Percentiles rank a stretch among this genome's conserved stretches.
phyloP scores from a whole-genome alignment of 768 basidiomycete species.

The Mycena amicta region DNA sequence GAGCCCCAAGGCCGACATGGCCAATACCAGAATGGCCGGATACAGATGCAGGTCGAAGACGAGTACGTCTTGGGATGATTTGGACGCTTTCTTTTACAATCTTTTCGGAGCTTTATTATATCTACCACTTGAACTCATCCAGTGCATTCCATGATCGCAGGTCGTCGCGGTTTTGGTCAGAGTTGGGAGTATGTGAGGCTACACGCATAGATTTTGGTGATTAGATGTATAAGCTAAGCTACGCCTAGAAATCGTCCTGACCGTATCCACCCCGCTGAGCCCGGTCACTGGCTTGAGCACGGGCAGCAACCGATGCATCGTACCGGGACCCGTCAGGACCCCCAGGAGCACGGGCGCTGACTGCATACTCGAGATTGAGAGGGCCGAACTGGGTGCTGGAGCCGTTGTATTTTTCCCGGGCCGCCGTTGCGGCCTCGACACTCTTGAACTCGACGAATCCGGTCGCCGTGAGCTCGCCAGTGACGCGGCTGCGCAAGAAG shows the following conservation, averaged over 20 bases:
- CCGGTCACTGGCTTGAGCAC: background rate
- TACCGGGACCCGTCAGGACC: background rate
- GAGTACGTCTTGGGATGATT: too few relatives aligned
- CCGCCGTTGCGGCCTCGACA: constrained; percentile 49
- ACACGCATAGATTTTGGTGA: too few relatives aligned
- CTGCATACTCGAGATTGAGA: constrained; percentile 46
- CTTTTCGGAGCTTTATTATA: too few relatives aligned
- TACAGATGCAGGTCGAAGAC: too few relatives aligned
- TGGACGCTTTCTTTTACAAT: too few relatives aligned
- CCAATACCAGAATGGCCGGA: too few relatives aligned
- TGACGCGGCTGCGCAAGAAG: constrained; percentile 34
- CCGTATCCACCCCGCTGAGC: background rate
- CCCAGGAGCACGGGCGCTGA: background rate
- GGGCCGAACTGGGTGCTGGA: constrained; percentile 36
- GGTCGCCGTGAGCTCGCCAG: constrained; percentile 30
- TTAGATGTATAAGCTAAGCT: too few relatives aligned
- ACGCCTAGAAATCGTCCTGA: background rate
- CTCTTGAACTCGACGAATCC: constrained; percentile 59
- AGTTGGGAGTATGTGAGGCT: too few relatives aligned
- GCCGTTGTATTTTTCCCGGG: constrained; percentile 46
- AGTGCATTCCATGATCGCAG: too few relatives aligned
- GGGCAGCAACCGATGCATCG: background rate
- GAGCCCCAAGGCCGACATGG: too few relatives aligned
- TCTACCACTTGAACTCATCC: too few relatives aligned
- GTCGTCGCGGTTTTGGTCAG: too few relatives aligned